Conservation (phyloP, 176 grass and related monocot species). For the Puya raimondii region DNA sequence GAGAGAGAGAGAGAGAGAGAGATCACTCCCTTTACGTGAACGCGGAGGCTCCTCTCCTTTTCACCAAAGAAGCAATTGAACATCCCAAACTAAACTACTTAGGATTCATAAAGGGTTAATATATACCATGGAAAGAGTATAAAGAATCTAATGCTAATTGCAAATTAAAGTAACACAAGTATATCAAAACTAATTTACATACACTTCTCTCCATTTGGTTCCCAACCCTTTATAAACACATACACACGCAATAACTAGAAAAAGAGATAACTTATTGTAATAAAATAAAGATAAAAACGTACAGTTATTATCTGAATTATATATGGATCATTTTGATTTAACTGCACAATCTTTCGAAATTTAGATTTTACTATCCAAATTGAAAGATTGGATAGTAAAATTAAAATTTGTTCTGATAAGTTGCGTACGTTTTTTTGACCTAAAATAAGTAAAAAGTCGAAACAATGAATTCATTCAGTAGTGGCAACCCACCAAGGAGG, state of each 20-base stretch:
- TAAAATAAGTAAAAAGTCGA: not conserved
- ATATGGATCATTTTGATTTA: no score
- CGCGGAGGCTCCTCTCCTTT: not conserved
- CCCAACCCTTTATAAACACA: not conserved
- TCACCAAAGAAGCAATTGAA: not conserved
- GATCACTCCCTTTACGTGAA: constrained; percentile 21
- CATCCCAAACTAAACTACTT: not conserved
- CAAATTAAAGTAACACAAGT: no score
- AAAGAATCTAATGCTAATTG: no score
- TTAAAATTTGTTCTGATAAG: no score
- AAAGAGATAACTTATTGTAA: no score
- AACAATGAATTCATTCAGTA: constrained; percentile 5
- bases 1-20: not conserved
- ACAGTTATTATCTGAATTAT: no score
- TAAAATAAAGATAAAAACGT: no score
- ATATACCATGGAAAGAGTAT: not conserved
- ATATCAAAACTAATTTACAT: no score
- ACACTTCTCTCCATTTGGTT: no score
- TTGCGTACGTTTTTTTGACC: not conserved
- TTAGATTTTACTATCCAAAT: no score
- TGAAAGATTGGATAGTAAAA: no score
- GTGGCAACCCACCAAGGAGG: constrained; percentile 7
- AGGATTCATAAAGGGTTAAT: not conserved
- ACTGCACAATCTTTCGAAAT: no score
- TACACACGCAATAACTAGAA: not conserved